Evolutionary conservation across 2,329 filamentous ascomycete genomes (phyloP), one percentile per base, ranked within the genome.

Genomic region (Aspergillus candidus): DNA sequence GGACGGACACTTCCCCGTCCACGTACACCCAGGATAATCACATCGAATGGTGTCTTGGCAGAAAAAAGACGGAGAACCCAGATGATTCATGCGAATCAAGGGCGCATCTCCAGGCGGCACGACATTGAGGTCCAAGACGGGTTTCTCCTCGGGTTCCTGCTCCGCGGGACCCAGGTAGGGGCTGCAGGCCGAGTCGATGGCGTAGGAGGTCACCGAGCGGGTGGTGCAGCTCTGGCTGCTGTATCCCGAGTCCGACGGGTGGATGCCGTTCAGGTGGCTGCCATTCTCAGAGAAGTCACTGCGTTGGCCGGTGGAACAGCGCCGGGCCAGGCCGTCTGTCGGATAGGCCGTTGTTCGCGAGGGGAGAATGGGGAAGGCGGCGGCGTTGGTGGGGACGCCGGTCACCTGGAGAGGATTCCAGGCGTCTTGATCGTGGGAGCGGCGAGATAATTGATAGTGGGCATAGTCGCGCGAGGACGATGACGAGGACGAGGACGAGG

Each of bases 41-140:
- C 64, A 67, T 38, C 51, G 55, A 36, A 65, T 57, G 6, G 47
- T 41, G 13, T 54, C 48, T 14, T 49, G 43, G 56, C 79, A 81
- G 42, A 79, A 67, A 22, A 71, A 59, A 48, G 82, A 81, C 6
- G 78, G 68, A 12, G 74, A 71, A 1, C 72, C 72, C 2, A 83
- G 32, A 7, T 46, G 40, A 7, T 53, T 49, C 7, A 62, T 5
- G 67, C 66, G 29, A 78, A 69, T 48, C 11, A 18, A 6, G 10
- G 45, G 41, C 11, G 44, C 12, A 6, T 52, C 49, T 8, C 36
- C 35, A 46, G 43, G 22, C 17, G 36, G 40, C 3, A 40, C 38
- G 15, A 43, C 43, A 7, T 44, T 35, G 15, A 51, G 49, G 35
- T 60, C 58, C 38, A 57, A 50, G 6, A 43, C 43, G 2, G 54